Evolutionary conservation across 768 basidiomycete genomes (phyloP), one percentile per base, ranked within the genome.

Genomic region (Lactarius pseudohatsudake): DNA sequence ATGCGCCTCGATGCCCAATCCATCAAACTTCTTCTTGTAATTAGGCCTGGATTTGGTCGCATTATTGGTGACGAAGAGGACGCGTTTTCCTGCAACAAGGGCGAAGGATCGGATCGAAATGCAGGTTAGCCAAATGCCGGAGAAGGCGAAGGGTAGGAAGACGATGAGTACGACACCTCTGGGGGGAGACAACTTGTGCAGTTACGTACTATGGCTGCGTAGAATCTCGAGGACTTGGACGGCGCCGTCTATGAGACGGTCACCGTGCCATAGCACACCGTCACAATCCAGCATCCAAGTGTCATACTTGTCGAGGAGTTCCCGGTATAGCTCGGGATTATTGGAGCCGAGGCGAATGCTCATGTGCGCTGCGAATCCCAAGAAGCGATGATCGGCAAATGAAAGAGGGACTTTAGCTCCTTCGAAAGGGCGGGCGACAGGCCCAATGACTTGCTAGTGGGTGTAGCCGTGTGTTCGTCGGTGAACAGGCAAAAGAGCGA

Each of bases 251-350:
- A 96, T 85, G 36, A 91, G 79, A 57, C 82, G 80, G 76, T 91
- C 89, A 18, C 91, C 95, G 64, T 88, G 86, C 92, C 96, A 98
- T 40, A 98, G 81, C 26, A 98, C 96, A 16, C 95, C 96, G 74
- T 98, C 95, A 74, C 96, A 98, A 77, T 98, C 95, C 70, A 97
- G 92, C 77, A 98, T 83, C 88, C 94, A 96, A 32, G 95, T 96
- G 75, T 98, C 95, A 75, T 90, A 94, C 73, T 84, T 78, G 72
- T 82, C 79, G 36, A 85, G 68, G 41, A 85, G 77, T 47, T 64
- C 64, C 36, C 72, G 67, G 72, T 83, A 84, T 55, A 76, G 72
- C 40, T 69, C 62, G 58, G 70, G 62, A 22, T 61, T 38, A 47
- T 69, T 60, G 50, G 66, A 4, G 45, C 57, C 60, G 38, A 70